A percentile compares a stretch with the other conserved stretches of the same genome.
Conservation (phyloP, 2,329 filamentous ascomycete genomes). For the Fusarium dlaminii region DNA sequence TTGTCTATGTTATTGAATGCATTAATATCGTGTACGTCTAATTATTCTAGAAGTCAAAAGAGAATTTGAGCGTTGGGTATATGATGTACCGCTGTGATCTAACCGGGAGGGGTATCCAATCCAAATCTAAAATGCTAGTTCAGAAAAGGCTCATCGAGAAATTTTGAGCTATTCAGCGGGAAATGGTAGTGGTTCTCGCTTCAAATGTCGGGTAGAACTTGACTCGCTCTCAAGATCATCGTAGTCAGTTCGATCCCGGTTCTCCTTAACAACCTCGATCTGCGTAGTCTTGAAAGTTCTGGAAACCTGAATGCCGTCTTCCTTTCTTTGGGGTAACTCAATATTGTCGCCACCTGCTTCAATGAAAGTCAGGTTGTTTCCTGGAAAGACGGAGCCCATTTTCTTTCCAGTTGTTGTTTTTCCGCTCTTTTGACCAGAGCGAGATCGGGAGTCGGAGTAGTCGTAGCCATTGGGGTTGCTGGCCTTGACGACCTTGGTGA, state of each 20-base stretch:
- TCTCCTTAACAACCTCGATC: conserved; percentile 28
- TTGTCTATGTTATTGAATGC: background rate
- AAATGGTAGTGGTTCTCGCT: conserved; percentile 33
- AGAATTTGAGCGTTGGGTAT: background rate
- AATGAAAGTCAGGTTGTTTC: conserved; percentile 33
- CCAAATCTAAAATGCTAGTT: background rate
- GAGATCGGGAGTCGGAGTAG: conserved; percentile 36
- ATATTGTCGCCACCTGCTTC: conserved; percentile 34
- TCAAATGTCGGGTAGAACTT: conserved; percentile 38
- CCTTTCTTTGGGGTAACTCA: conserved; percentile 28
- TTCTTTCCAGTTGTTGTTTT: conserved; percentile 20
- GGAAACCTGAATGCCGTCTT: conserved; percentile 38
- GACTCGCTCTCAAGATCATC: conserved; percentile 41
- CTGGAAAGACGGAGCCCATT: conserved; percentile 31
- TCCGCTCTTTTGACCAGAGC: conserved; percentile 33
- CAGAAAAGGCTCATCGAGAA: background rate
- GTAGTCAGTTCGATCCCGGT: conserved; percentile 23
- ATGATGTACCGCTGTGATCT: background rate
- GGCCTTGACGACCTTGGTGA: conserved; percentile 51
- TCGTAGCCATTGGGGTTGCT: conserved; percentile 40
- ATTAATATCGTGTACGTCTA: conserved; percentile 9
- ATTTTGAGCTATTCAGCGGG: background rate
- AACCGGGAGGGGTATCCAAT: conserved; percentile 3
- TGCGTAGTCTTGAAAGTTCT: conserved; percentile 40
- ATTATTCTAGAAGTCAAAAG: background rate